These are phyloP conservation scores for Cordyceps militaris DNA, from an alignment of 2,329 filamentous ascomycete species.

Conservation along the genomic window DNA sequence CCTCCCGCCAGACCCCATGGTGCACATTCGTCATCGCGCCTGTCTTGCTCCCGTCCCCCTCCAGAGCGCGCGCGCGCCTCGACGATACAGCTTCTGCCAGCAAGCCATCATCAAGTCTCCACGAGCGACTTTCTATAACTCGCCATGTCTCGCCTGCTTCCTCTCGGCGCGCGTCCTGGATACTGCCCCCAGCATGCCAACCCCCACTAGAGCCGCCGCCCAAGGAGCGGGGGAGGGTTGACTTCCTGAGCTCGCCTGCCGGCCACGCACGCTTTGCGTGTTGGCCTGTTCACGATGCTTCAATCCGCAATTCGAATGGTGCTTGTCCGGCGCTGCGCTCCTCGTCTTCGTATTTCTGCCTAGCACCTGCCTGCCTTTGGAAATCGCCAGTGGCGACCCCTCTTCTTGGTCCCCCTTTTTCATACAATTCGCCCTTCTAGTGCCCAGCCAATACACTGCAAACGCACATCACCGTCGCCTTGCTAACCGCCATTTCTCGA, in stretches of 20 bases:
- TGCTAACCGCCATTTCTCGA: slow-evolving; percentile 19
- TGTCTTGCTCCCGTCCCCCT: not conserved
- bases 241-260: not conserved
- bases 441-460: slow-evolving; percentile 10
- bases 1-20: not conserved
- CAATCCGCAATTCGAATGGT: not conserved
- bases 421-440: not conserved
- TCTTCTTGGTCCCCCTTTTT: slow-evolving; percentile 4
- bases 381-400: slow-evolving; percentile 14
- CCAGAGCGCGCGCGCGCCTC: not conserved
- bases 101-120: not conserved
- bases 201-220: slow-evolving; percentile 12
- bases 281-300: not conserved
- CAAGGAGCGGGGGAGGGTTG: slow-evolving; percentile 10
- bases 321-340: not conserved
- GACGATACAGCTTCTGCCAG: not conserved
- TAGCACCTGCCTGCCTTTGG: slow-evolving; percentile 9
- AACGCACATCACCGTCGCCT: slow-evolving; percentile 17
- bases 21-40: slow-evolving; percentile 4
- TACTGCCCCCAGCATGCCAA: not conserved
- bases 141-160: not conserved
- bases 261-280: not conserved
- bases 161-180: not conserved
- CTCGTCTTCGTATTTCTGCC: not conserved
- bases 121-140: slow-evolving; percentile 2